Evolutionary conservation across 164 flowering plant species (phyloP).

Genomic region (Akebia trifoliata): DNA sequence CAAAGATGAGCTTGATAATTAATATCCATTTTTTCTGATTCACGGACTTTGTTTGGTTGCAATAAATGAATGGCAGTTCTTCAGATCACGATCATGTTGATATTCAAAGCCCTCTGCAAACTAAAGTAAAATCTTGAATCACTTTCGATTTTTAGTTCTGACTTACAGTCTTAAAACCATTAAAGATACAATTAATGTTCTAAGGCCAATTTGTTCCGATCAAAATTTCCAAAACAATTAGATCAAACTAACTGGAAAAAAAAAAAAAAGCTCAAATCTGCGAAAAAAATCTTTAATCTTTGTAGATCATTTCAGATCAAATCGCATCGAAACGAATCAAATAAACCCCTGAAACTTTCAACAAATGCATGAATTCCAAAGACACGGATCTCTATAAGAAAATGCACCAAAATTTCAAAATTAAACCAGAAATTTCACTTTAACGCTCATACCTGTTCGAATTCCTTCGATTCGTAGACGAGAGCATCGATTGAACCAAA

Average conservation of each 20-base stretch:
- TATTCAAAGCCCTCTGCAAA: conserved; percentile 5
- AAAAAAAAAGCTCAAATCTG: conserved; percentile 1
- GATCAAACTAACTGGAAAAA: neutral
- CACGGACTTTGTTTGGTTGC: conserved; percentile 30
- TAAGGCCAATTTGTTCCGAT: neutral
- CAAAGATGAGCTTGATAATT: neutral
- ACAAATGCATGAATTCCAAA: neutral
- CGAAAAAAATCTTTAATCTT: too few species aligned
- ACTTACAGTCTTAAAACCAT: neutral
- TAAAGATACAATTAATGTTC: neutral
- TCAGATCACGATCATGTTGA: neutral
- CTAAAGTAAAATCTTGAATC: neutral
- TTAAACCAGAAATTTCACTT: neutral
- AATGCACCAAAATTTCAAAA: neutral
- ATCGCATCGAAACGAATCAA: neutral
- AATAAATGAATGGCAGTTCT: conserved; percentile 25
- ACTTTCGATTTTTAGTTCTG: too few species aligned
- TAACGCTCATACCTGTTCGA: conserved; percentile 2
- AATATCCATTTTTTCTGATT: conserved; percentile 4
- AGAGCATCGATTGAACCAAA: neutral
- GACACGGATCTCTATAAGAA: neutral
- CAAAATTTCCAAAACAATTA: neutral
- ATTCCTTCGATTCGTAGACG: conserved; percentile 1
- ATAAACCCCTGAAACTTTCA: neutral
- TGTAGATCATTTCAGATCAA: neutral